Percentiles rank a stretch among this genome's conserved stretches.
Conservation (phyloP, 176 grass and related monocot genomes). For the Thinopyrum elongatum region DNA sequence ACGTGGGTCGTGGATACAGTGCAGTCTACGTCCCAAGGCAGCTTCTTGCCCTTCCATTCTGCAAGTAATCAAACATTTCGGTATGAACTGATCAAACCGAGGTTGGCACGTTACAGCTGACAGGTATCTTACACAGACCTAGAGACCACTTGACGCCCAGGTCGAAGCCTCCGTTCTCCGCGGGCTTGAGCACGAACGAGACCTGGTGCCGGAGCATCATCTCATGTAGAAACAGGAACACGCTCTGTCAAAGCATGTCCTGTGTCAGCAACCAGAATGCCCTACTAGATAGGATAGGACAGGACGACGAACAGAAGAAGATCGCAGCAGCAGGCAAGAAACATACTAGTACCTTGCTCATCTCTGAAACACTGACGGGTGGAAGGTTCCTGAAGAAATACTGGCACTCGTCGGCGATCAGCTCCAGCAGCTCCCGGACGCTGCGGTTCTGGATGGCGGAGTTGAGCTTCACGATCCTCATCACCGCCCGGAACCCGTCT, state of each 20-base stretch:
- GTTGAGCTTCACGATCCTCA: slow-evolving; percentile 51
- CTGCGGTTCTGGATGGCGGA: slow-evolving; percentile 75
- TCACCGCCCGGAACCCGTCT: slow-evolving; percentile 40
- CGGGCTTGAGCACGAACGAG: slow-evolving; percentile 57
- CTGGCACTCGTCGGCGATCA: slow-evolving; percentile 54
- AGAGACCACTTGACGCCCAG: slow-evolving; percentile 57
- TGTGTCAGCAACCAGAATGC: not conserved
- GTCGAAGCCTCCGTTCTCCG: slow-evolving; percentile 48
- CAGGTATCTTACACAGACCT: slow-evolving; percentile 26
- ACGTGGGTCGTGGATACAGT: slow-evolving; percentile 42
- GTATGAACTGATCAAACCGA: not conserved
- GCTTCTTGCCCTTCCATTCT: slow-evolving; percentile 49
- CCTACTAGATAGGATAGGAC: no score
- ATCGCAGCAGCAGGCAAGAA: not conserved
- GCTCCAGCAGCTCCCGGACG: slow-evolving; percentile 47
- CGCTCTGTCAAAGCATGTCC: slow-evolving; percentile 32
- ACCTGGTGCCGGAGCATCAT: slow-evolving; percentile 55
- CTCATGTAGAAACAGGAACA: slow-evolving; percentile 35
- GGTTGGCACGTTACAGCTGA: not conserved
- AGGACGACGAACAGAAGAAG: no score
- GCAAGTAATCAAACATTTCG: slow-evolving; percentile 4
- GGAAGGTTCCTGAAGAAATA: slow-evolving; percentile 27
- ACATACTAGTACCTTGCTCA: slow-evolving; percentile 47
- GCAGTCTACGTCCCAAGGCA: slow-evolving; percentile 63
- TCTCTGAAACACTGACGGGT: not conserved